Evolutionary conservation across 78 protist species (phyloP), one percentile per base, ranked within the genome.

Genomic region (Paulinella micropora): DNA sequence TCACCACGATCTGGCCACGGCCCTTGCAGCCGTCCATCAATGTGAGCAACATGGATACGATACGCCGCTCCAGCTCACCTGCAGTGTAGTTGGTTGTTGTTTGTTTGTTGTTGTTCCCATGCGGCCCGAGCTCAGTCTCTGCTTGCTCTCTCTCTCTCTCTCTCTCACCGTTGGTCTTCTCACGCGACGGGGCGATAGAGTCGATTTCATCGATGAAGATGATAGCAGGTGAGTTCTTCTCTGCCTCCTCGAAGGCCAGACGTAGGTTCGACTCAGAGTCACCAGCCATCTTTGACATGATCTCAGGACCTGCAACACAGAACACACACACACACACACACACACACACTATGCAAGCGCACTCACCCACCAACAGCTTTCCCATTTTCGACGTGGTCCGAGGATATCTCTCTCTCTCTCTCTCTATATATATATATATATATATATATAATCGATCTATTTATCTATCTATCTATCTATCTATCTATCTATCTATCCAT

Each of bases 51-150:
- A 98, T 99, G 31, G 99, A 97, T 37, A 98, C 99, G 90, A 98
- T 96, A 88, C 99, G 97, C 36, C 97, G 93, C 94, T 99, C 99
- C 39, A 99, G 99, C 92, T 99, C 99, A 82, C 99, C 99, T n/a
- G n/a, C n/a, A n/a, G n/a, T n/a, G 90, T 97, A 90, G 51, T 98
- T 94, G 93, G 91, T 79, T n/a, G n/a, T n/a, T n/a, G n/a, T n/a
- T n/a, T n/a, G n/a, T n/a, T n/a, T n/a, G n/a, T n/a, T n/a, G n/a
- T n/a, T n/a, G n/a, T n/a, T n/a, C n/a, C n/a, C n/a, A n/a, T n/a
- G n/a, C n/a, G 2, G 51, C 2, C 3, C 34, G 39, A 6, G 23
- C 39, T 26, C 64, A n/a, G n/a, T n/a, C n/a, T n/a, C n/a, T n/a
- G n/a, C n/a, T n/a, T n/a, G n/a, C n/a, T n/a, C n/a, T n/a, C n/a